A percentile compares a stretch with the other conserved stretches of the same genome.
These are phyloP conservation scores for Cryphonectria radicalis DNA, from an alignment of 2,329 filamentous ascomycete species.

Conservation along the genomic window DNA sequence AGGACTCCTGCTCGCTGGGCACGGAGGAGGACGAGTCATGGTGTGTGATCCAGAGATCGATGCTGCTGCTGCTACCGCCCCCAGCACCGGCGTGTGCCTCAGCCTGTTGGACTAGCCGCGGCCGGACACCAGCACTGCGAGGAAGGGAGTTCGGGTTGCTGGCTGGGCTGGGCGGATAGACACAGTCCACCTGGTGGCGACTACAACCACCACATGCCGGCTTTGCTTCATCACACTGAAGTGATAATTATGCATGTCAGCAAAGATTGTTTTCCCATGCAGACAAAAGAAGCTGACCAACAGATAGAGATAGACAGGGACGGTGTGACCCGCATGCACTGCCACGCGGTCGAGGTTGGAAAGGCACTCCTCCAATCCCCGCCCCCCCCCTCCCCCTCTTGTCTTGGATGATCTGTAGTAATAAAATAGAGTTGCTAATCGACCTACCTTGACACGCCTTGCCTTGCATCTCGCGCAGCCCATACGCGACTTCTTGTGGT, in stretches of 20 bases:
- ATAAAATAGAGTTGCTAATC: background rate
- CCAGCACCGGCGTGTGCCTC: background rate
- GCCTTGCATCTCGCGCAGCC: constrained; percentile 39
- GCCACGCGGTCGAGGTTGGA: background rate
- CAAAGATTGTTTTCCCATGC: background rate
- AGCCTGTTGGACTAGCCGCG: background rate
- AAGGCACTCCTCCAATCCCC: too few relatives aligned
- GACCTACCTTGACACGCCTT: constrained; percentile 38
- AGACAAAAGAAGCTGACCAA: background rate
- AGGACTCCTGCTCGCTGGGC: constrained; percentile 32
- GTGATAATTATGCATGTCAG: background rate
- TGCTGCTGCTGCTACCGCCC: background rate
- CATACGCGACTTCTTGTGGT: constrained; percentile 39
- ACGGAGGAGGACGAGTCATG: constrained; percentile 32
- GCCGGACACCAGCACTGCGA: background rate
- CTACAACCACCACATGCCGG: constrained; percentile 35
- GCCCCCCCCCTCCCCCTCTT: too few relatives aligned
- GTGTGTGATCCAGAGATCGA: constrained; percentile 16
- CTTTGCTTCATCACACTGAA: constrained; percentile 35
- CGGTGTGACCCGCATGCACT: background rate
- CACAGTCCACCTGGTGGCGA: constrained; percentile 34
- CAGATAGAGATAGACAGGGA: background rate
- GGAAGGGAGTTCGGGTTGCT: background rate
- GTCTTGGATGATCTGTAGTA: too few relatives aligned
- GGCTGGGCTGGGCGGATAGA: constrained; percentile 27